These are phyloP conservation scores for Penicillium sclerotigenum DNA, from an alignment of 2,329 filamentous ascomycete genomes.

Conservation along the genomic window DNA sequence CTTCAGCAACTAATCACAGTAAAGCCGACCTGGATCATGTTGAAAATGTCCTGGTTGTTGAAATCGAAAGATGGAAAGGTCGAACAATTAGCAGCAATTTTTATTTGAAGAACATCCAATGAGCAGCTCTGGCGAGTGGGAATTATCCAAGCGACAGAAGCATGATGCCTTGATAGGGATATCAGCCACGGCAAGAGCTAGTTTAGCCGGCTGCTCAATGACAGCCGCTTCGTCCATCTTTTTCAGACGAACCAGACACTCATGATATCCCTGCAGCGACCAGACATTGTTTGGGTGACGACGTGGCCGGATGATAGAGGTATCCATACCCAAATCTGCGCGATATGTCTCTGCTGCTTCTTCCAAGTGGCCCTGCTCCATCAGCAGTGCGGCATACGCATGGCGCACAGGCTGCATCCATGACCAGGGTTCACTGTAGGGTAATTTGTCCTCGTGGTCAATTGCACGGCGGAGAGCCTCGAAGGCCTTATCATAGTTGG, in stretches of 20 bases:
- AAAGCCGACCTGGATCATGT: too few species aligned
- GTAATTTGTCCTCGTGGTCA: slow-evolving; percentile 57
- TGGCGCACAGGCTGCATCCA: slow-evolving; percentile 74
- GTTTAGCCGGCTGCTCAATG: slow-evolving; percentile 47
- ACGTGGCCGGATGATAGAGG: slow-evolving; percentile 57
- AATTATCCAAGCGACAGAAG: slow-evolving; percentile 47
- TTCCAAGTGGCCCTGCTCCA: slow-evolving; percentile 60
- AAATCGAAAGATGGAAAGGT: too few species aligned
- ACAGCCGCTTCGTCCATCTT: slow-evolving; percentile 45
- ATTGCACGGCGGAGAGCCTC: slow-evolving; percentile 55
- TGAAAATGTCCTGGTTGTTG: too few species aligned
- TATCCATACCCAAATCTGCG: slow-evolving; percentile 58
- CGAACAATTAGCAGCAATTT: slow-evolving; percentile 1
- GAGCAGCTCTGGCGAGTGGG: slow-evolving; percentile 7
- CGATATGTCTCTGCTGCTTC: slow-evolving; percentile 56
- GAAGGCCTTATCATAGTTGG: slow-evolving; percentile 58
- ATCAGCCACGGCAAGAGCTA: slow-evolving; percentile 56
- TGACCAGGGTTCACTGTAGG: slow-evolving; percentile 70
- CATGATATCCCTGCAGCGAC: slow-evolving; percentile 68
- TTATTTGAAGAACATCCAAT: not conserved
- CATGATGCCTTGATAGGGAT: slow-evolving; percentile 57
- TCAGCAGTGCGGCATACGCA: slow-evolving; percentile 63
- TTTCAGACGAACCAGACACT: slow-evolving; percentile 60
- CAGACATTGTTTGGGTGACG: slow-evolving; percentile 71
- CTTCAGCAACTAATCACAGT: too few species aligned